Conservation (phyloP, 176 grass and related monocot species). For the Aegilops sharonensis region DNA sequence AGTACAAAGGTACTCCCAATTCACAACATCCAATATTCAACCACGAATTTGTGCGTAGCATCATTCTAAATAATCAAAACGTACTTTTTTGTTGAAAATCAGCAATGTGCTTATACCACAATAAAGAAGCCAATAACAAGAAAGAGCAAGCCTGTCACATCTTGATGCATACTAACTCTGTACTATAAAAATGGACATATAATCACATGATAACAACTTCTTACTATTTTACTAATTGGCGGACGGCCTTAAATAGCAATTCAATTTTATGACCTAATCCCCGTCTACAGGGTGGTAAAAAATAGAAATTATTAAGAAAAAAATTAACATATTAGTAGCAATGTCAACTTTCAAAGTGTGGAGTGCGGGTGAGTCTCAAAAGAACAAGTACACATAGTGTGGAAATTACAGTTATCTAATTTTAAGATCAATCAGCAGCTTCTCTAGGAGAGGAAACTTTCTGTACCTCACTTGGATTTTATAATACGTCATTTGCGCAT, state of each 20-base stretch:
- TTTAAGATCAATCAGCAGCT: not conserved
- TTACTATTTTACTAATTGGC: not conserved
- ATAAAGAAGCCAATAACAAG: not conserved
- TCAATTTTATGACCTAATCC: not conserved
- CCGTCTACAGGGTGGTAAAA: not conserved
- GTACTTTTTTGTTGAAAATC: not conserved
- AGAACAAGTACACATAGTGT: not conserved
- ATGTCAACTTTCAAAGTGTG: not conserved
- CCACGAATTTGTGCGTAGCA: not conserved
- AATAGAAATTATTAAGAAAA: not conserved
- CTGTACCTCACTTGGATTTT: not conserved
- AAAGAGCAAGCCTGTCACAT: not conserved
- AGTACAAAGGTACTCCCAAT: not conserved
- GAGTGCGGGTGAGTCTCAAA: not conserved
- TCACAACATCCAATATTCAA: not conserved
- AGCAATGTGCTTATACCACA: not conserved
- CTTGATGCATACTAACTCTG: not conserved
- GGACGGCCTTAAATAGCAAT: not conserved
- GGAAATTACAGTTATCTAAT: not conserved
- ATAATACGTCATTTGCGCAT: not conserved
- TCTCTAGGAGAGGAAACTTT: constrained; percentile 1
- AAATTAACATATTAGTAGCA: not conserved
- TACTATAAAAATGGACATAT: not conserved
- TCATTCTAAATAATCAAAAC: not conserved
- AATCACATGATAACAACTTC: not conserved